Evolutionary conservation across 345 rosid genomes (phyloP).

Genomic region (Aquilaria yunnanensis): DNA sequence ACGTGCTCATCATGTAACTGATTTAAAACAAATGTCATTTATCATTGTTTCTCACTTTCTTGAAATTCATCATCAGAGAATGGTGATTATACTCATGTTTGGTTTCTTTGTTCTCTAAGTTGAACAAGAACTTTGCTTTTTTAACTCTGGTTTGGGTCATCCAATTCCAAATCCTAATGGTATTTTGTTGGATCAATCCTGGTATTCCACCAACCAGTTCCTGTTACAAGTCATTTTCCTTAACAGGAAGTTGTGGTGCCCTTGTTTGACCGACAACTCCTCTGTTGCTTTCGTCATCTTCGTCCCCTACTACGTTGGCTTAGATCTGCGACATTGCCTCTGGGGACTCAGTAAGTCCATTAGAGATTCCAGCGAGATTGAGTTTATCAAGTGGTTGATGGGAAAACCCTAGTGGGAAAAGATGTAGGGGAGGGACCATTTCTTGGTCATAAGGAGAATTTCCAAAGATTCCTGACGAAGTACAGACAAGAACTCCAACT

Average conservation of each 20-base stretch:
- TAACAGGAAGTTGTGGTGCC: slow-evolving; percentile 41
- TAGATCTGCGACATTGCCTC: slow-evolving; percentile 36
- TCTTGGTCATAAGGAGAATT: slow-evolving; percentile 48
- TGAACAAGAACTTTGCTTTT: slow-evolving; percentile 2
- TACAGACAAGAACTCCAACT: slow-evolving; percentile 13
- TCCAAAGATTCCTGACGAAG: slow-evolving; percentile 43
- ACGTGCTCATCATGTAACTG: too few relatives aligned
- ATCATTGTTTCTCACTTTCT: too few relatives aligned
- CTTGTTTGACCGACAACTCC: slow-evolving; percentile 44
- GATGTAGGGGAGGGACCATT: slow-evolving; percentile 53
- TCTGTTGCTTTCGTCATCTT: slow-evolving; percentile 44
- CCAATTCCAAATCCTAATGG: slow-evolving; percentile 7
- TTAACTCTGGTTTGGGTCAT: slow-evolving; percentile 45
- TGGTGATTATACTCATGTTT: too few relatives aligned
- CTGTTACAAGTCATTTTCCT: slow-evolving; percentile 45
- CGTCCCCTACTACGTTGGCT: slow-evolving; percentile 49
- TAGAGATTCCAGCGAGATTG: slow-evolving; percentile 34
- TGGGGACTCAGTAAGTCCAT: slow-evolving; percentile 34
- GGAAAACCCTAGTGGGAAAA: slow-evolving; percentile 41
- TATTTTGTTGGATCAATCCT: slow-evolving; percentile 14
- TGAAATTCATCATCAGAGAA: too few relatives aligned
- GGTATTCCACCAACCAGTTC: slow-evolving; percentile 55
- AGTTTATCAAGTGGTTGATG: slow-evolving; percentile 28
- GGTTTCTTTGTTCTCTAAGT: too few relatives aligned
- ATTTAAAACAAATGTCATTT: too few relatives aligned